Percentiles rank a stretch among this genome's conserved stretches.
Evolutionary conservation across 495 filamentous ascomycete genomes (phyloP).

Genomic region (Penicillium ochrochloron): DNA sequence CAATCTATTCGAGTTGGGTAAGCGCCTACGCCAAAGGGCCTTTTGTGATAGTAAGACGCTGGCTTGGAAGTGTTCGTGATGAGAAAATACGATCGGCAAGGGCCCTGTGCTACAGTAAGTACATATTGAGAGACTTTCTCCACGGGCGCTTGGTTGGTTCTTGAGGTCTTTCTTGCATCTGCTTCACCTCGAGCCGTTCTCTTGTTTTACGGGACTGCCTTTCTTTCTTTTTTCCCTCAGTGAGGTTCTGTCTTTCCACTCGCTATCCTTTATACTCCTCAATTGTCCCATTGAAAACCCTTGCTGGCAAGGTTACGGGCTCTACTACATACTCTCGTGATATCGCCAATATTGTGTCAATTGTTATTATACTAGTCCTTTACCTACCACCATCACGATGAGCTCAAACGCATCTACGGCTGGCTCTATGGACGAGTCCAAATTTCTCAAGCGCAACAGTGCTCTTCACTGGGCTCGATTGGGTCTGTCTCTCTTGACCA

Average conservation of each 20-base stretch:
- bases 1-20: constrained; percentile 4
- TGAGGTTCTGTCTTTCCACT: constrained; percentile 19
- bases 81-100: neutral
- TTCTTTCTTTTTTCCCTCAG: constrained; percentile 21
- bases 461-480: constrained; percentile 45
- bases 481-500: constrained; percentile 40
- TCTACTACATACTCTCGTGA: constrained; percentile 12
- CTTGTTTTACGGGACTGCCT: constrained; percentile 19
- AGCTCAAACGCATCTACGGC: constrained; percentile 32
- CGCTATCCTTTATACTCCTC: neutral
- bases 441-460: constrained; percentile 43
- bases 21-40: constrained; percentile 12
- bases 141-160: constrained; percentile 12
- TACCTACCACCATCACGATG: constrained; percentile 24
- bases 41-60: constrained; percentile 26
- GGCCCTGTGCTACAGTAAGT: neutral
- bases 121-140: constrained; percentile 26
- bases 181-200: constrained; percentile 16
- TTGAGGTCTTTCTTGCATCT: constrained; percentile 14
- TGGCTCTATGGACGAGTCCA: constrained; percentile 43
- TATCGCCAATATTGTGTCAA: constrained; percentile 1
- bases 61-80: constrained; percentile 10
- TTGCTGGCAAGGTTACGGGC: constrained; percentile 29
- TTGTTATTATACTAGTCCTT: neutral
- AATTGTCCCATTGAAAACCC: constrained; percentile 13